Base-by-base conservation (phyloP, 495 filamentous ascomycete genomes). In the Corynascus novoguineensis region DNA sequence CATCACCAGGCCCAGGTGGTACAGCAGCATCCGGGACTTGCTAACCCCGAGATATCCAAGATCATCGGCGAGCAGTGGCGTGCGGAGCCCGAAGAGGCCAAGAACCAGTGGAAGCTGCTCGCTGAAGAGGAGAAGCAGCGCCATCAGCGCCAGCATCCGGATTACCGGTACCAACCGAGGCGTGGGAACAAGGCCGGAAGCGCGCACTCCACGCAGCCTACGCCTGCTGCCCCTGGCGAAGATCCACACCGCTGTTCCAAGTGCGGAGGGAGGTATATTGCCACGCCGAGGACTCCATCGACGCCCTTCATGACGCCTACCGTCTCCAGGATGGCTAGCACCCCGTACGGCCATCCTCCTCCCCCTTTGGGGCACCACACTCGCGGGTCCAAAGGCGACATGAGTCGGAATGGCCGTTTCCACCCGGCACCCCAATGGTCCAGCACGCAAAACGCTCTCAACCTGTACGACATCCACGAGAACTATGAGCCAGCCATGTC, bases 41-140 rank as follows among this genome's bases (percentile, higher is more conserved):
- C 95, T 32, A 98, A 98, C 71, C 93, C 93, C 5, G 91, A 98
- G 48, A 96, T 98, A 57, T 97, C 93, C 35, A 97, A 97, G 73
- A 93, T 97, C 62, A 96, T 97, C 64, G 93, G 95, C 41, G 86
- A 92, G 65, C 85, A 90, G 80, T 98, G 93, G 93, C 81, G 84
- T 57, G 76, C 81, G 58, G 82, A 90, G 59, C 75, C 85, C 5
- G 77, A 86, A 31, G 83, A 88, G n/a, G 78, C 82, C 27, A 96
- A 95, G 71, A 81, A 83, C 37, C 79, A 88, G 64, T 98, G 95
- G 95, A 95, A 92, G 69, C 77, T 76, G 55, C 79, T 96, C 14
- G 95, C 93, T 59, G 90, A 95, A 84, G 89, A 96, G 73, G 93
- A 97, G 68, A 97, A 97, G 73, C 75, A 83, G 53, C 86, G 88